Conservation (phyloP, 208 protist species). For the Wallacemonas sp. region DNA sequence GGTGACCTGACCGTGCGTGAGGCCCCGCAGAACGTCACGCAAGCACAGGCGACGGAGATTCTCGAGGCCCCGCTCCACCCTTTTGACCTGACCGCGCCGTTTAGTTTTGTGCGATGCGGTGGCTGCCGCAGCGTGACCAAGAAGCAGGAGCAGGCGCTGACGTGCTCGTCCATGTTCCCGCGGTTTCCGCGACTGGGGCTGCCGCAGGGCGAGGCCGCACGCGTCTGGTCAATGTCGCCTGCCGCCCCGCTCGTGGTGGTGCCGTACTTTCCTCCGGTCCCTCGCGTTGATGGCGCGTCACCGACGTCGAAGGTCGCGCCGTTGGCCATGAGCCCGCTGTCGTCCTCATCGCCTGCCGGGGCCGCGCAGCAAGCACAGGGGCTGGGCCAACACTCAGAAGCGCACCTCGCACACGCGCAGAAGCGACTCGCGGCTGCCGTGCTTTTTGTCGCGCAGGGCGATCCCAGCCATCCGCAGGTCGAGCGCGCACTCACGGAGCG, state of each 20-base stretch:
- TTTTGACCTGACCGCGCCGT: conserved; percentile 73
- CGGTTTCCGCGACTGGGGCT: conserved; percentile 50
- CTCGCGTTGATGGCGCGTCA: neutral
- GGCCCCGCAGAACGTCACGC: conserved; percentile 50
- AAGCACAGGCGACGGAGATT: conserved; percentile 31
- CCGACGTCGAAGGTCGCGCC: neutral
- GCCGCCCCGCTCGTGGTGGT: conserved; percentile 34
- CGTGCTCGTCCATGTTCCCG: conserved; percentile 55
- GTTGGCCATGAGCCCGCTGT: too few relatives aligned
- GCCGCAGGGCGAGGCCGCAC: conserved; percentile 10
- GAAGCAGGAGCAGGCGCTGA: conserved; percentile 27
- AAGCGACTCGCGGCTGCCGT: conserved; percentile 39
- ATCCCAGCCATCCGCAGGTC: conserved; percentile 24
- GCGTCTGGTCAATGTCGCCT: conserved; percentile 35
- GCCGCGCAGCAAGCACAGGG: too few relatives aligned
- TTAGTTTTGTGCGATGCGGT: conserved; percentile 65
- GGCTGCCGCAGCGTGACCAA: conserved; percentile 29
- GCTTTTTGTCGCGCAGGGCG: conserved; percentile 66
- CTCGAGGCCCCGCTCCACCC: conserved; percentile 63
- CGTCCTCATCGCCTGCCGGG: too few relatives aligned
- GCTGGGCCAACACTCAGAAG: too few relatives aligned
- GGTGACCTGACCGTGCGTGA: conserved; percentile 29
- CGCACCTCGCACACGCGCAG: conserved; percentile 10
- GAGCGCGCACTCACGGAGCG: conserved; percentile 71
- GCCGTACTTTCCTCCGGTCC: conserved; percentile 1